These are phyloP conservation scores for Endotrypanum monterogeii DNA, from an alignment of 208 protist species.

Conservation along the genomic window DNA sequence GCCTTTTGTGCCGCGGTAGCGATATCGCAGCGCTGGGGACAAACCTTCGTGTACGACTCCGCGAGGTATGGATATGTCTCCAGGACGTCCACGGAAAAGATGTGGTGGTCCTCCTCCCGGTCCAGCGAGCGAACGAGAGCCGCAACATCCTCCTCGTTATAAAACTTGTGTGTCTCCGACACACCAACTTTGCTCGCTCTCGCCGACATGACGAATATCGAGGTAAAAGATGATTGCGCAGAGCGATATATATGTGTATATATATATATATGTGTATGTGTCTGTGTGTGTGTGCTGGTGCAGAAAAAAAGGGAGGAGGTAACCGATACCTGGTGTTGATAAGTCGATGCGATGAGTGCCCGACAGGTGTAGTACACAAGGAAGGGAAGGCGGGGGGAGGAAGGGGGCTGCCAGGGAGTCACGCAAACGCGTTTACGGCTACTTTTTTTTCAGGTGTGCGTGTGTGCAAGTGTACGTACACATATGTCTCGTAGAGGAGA, in stretches of 20 bases:
- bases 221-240: too few relatives aligned
- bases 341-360: too few relatives aligned
- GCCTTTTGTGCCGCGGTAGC: slow-evolving; percentile 69
- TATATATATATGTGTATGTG: too few relatives aligned
- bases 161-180: slow-evolving; percentile 29
- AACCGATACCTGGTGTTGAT: too few relatives aligned
- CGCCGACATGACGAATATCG: background rate
- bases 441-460: background rate
- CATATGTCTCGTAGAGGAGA: background rate
- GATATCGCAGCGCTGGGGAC: slow-evolving; percentile 77
- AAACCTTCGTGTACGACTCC: slow-evolving; percentile 71
- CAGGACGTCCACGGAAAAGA: slow-evolving; percentile 82
- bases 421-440: background rate
- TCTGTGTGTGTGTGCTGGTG: too few relatives aligned
- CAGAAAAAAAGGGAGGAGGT: too few relatives aligned
- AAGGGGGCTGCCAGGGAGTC: background rate
- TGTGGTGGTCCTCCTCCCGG: slow-evolving; percentile 65
- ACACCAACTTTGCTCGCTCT: background rate
- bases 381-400: background rate
- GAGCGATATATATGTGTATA: too few relatives aligned
- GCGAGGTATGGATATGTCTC: slow-evolving; percentile 76
- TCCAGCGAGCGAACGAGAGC: slow-evolving; percentile 71
- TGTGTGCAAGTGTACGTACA: background rate
- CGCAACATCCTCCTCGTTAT: slow-evolving; percentile 65
- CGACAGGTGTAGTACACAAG: background rate